These are phyloP conservation scores for Tieghemiomyces parasiticus DNA, from an alignment of 192 early-diverging fungal species.

Conservation along the genomic window DNA sequence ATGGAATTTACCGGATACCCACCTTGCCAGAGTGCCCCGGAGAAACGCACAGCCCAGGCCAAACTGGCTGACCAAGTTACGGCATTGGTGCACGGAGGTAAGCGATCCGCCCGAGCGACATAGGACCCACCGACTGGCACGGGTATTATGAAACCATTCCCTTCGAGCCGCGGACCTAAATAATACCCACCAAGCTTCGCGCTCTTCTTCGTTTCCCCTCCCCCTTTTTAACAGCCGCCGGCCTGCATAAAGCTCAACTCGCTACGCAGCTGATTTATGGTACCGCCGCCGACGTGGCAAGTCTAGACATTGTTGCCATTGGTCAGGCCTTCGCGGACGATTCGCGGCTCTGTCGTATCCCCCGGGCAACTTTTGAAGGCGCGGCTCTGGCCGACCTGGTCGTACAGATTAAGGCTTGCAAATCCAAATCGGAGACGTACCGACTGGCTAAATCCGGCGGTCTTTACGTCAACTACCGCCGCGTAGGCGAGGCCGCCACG, in stretches of 20 bases:
- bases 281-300: conserved; percentile 23
- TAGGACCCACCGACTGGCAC: background rate
- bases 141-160: background rate
- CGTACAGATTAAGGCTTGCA: conserved; percentile 38
- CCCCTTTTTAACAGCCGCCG: conserved; percentile 25
- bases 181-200: background rate
- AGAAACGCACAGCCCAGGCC: conserved; percentile 55
- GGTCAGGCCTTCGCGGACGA: conserved; percentile 59
- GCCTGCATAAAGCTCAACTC: conserved; percentile 44
- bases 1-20: background rate
- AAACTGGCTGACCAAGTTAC: conserved; percentile 71
- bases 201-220: background rate
- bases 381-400: conserved; percentile 42
- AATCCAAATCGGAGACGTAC: conserved; percentile 60
- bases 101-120: conserved; percentile 1
- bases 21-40: conserved; percentile 31
- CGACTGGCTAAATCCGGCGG: conserved; percentile 66
- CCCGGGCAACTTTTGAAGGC: conserved; percentile 24
- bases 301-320: conserved; percentile 30
- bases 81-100: conserved; percentile 76
- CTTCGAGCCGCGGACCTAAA: background rate
- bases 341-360: conserved; percentile 33
- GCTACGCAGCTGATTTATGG: conserved; percentile 68
- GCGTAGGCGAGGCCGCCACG: conserved; percentile 20
- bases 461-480: conserved; percentile 43